These are phyloP conservation scores for Hypoxylon cercidicola DNA, from an alignment of 495 filamentous ascomycete genomes.

Conservation along the genomic window DNA sequence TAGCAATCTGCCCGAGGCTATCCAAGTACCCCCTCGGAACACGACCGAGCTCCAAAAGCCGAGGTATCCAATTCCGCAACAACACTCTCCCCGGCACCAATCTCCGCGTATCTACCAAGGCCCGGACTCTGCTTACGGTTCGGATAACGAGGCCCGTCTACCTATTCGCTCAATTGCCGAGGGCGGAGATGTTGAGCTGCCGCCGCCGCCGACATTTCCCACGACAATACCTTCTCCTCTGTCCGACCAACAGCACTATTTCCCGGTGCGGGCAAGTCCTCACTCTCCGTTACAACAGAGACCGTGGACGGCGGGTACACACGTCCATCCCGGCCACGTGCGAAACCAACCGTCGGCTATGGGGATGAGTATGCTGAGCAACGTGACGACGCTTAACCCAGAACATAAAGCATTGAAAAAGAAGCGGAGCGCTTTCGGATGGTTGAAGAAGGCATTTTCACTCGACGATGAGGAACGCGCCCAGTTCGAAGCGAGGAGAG, in stretches of 20 bases:
- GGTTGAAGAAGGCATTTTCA: conserved; percentile 68
- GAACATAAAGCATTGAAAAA: conserved; percentile 60
- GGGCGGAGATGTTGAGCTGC: conserved; percentile 43
- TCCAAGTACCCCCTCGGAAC: conserved; percentile 55
- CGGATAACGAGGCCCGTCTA: conserved; percentile 55
- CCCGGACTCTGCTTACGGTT: conserved; percentile 64
- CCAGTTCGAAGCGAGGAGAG: conserved; percentile 60
- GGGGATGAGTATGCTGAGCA: conserved; percentile 64
- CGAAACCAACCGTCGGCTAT: conserved; percentile 60
- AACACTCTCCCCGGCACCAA: conserved; percentile 31
- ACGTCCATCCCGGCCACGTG: conserved; percentile 40
- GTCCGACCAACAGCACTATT: conserved; percentile 61
- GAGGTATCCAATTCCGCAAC: conserved; percentile 34
- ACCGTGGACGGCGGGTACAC: conserved; percentile 61
- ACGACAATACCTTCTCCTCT: conserved; percentile 58
- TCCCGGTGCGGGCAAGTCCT: conserved; percentile 64
- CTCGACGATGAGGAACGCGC: conserved; percentile 65
- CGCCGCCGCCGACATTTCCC: conserved; percentile 50
- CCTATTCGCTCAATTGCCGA: conserved; percentile 47
- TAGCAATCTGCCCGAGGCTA: conserved; percentile 54
- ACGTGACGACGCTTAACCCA: conserved; percentile 48
- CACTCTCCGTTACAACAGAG: conserved; percentile 66
- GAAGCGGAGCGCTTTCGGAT: conserved; percentile 68
- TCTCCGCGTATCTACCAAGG: conserved; percentile 51
- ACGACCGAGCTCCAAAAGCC: conserved; percentile 45